Percentiles rank a stretch among this genome's conserved stretches.
Evolutionary conservation across 805 yeast genomes (phyloP).

Genomic region (Cyberlindnera veronae): DNA sequence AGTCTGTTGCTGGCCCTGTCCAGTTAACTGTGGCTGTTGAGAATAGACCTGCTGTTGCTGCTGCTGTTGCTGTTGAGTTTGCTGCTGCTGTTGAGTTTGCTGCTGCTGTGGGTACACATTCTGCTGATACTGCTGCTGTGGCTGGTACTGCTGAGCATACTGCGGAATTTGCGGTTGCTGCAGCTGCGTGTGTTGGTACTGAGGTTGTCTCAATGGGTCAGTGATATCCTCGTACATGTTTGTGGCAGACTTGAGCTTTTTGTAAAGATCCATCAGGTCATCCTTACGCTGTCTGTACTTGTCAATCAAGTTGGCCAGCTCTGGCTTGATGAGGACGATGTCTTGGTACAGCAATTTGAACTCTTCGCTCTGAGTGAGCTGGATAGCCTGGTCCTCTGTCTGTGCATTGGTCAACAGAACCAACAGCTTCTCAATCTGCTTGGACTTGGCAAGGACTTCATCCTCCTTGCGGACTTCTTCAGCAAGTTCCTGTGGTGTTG

Average conservation of each 20-base stretch:
- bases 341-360: conserved; percentile 71
- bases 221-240: conserved; percentile 64
- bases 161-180: conserved; percentile 16
- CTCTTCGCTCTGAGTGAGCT: conserved; percentile 54
- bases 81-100: conserved; percentile 38
- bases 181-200: conserved; percentile 11
- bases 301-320: conserved; percentile 71
- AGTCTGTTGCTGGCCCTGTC: neutral
- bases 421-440: conserved; percentile 67
- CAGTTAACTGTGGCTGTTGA: conserved; percentile 24
- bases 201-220: conserved; percentile 38
- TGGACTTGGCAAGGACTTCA: conserved; percentile 47
- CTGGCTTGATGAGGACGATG: conserved; percentile 68
- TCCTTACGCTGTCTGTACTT: conserved; percentile 73
- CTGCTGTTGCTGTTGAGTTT: conserved; percentile 29
- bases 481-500: conserved; percentile 55
- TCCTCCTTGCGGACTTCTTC: conserved; percentile 49
- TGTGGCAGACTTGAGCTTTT: conserved; percentile 67
- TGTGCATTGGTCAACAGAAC: conserved; percentile 43
- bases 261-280: conserved; percentile 69
- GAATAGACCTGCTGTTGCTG: conserved; percentile 23
- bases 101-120: conserved; percentile 33
- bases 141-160: conserved; percentile 31
- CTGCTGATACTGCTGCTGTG: conserved; percentile 21
- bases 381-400: conserved; percentile 27